These are phyloP conservation scores for Talinum fruticosum DNA, from an alignment of 148 eudicot species.

Conservation along the genomic window DNA sequence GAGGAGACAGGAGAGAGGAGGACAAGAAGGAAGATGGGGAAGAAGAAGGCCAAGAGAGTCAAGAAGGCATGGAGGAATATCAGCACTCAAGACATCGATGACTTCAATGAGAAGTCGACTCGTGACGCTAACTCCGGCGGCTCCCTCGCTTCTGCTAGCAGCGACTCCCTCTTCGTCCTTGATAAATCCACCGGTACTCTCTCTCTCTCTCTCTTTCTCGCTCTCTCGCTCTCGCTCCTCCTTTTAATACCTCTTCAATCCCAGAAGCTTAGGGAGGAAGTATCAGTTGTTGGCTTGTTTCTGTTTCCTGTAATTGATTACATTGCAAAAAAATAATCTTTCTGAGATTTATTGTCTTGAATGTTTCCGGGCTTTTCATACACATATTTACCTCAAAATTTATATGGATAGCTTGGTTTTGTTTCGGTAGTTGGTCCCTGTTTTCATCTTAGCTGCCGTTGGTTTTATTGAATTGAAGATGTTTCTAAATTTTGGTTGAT, in stretches of 20 bases:
- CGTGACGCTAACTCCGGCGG: conserved; percentile 95
- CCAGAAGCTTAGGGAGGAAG: too few relatives aligned
- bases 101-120: conserved; percentile 64
- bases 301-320: too few relatives aligned
- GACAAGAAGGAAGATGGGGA: too few relatives aligned
- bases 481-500: conserved; percentile 9
- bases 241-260: too few relatives aligned
- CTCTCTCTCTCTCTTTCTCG: background rate
- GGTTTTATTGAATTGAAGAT: conserved; percentile 1
- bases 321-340: too few relatives aligned
- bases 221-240: too few relatives aligned
- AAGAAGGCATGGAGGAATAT: conserved; percentile 94
- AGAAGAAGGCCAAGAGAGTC: conserved; percentile 71
- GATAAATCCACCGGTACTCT: conserved; percentile 68
- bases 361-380: background rate
- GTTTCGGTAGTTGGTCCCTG: background rate
- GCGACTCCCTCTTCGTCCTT: conserved; percentile 60
- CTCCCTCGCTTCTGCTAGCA: conserved; percentile 49
- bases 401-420: background rate
- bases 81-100: conserved; percentile 68
- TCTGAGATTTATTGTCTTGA: too few relatives aligned
- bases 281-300: too few relatives aligned
- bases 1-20: conserved; percentile 25
- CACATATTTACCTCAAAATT: too few relatives aligned
- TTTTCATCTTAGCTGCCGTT: background rate